phyloP scores from a whole-genome alignment of 2,329 filamentous ascomycete species.

The Lachnellula willkommii region DNA sequence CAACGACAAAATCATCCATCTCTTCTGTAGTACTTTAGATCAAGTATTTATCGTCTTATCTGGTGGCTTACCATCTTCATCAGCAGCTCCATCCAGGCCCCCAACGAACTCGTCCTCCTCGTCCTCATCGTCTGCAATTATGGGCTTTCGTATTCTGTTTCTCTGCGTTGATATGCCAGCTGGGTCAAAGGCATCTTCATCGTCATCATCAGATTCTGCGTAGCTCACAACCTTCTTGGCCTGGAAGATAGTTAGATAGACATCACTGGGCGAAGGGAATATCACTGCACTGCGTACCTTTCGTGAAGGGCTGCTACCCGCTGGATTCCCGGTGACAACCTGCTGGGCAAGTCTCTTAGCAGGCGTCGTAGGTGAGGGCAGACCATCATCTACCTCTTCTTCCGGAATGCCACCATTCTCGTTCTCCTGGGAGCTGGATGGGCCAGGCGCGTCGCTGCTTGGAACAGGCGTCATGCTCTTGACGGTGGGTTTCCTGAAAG shows the following conservation, averaged over 20 bases:
- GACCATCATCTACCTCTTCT: constrained; percentile 50
- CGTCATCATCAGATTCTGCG: constrained; percentile 77
- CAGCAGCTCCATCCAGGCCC: constrained; percentile 53
- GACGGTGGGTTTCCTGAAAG: constrained; percentile 24
- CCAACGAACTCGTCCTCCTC: constrained; percentile 65
- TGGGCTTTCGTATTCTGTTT: constrained; percentile 45
- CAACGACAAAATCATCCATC: constrained; percentile 79
- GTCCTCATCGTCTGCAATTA: constrained; percentile 60
- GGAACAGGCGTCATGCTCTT: constrained; percentile 64
- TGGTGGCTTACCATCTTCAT: constrained; percentile 45
- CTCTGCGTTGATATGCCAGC: constrained; percentile 34
- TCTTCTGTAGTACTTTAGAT: constrained; percentile 44
- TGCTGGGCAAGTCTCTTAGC: constrained; percentile 40
- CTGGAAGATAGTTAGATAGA: constrained; percentile 30
- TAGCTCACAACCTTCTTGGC: constrained; percentile 69
- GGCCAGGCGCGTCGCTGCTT: constrained; percentile 70
- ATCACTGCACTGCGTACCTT: constrained; percentile 52
- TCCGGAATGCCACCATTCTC: constrained; percentile 36
- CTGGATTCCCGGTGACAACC: constrained; percentile 38
- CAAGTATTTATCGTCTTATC: neutral
- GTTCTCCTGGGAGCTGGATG: constrained; percentile 64
- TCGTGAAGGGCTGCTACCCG: constrained; percentile 68
- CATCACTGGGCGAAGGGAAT: neutral
- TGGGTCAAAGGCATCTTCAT: constrained; percentile 52
- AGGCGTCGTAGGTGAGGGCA: constrained; percentile 37